These are phyloP conservation scores for Diplodia sapinea DNA, from an alignment of 2,329 filamentous ascomycete genomes.

Conservation along the genomic window DNA sequence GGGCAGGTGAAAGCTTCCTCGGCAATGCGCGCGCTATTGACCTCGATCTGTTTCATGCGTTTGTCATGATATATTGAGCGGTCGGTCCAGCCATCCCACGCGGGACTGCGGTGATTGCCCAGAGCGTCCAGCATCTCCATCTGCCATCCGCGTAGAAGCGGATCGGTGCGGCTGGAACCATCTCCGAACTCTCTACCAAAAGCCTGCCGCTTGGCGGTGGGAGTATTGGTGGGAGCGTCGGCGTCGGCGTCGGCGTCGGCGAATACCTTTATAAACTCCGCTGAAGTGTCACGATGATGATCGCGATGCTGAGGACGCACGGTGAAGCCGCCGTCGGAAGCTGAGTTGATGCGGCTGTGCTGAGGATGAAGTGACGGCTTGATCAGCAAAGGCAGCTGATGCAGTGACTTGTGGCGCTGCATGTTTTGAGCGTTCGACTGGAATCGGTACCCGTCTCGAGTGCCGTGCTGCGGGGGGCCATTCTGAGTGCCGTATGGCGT, in stretches of 20 bases:
- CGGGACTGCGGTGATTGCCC: background rate
- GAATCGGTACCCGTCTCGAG: background rate
- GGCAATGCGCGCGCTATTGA: background rate
- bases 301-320: background rate
- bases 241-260: background rate
- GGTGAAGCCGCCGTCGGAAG: background rate
- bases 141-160: background rate
- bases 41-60: background rate
- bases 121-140: background rate
- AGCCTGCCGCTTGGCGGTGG: background rate
- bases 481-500: background rate
- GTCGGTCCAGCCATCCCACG: background rate
- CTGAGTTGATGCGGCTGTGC: background rate
- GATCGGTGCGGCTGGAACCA: background rate
- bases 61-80: background rate
- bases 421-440: background rate
- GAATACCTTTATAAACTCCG: background rate
- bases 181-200: background rate
- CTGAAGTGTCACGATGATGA: background rate
- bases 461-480: background rate
- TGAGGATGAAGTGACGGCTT: background rate
- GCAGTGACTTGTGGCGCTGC: background rate
- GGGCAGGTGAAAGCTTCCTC: background rate
- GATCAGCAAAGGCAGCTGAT: background rate
- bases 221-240: background rate